A percentile compares a stretch with the other conserved stretches of the same genome.
Conservation (phyloP, 441 rosid species). For the Geranium incanum region DNA sequence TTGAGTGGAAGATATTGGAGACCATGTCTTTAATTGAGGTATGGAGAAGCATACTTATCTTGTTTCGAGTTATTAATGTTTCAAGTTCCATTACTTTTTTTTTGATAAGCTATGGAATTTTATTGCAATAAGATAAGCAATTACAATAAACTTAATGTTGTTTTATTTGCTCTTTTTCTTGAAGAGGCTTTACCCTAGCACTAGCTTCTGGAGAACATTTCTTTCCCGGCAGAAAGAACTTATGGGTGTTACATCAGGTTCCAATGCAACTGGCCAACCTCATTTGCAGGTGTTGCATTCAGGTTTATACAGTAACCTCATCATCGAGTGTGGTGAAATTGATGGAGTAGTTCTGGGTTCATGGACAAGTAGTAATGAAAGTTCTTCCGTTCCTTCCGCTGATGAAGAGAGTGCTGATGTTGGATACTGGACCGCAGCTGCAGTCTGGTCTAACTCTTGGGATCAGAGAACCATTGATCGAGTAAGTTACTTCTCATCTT, state of each 20-base stretch:
- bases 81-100: slow-evolving; percentile 10
- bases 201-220: slow-evolving; percentile 84
- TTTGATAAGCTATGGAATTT: too few relatives aligned
- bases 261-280: slow-evolving; percentile 36
- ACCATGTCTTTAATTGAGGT: slow-evolving; percentile 84
- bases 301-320: slow-evolving; percentile 32
- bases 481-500: slow-evolving; percentile 40
- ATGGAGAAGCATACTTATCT: slow-evolving; percentile 18
- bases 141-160: slow-evolving; percentile 12
- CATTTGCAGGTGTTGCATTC: slow-evolving; percentile 48
- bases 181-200: slow-evolving; percentile 97
- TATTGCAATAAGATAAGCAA: too few relatives aligned
- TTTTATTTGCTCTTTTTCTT: slow-evolving; percentile 27
- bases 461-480: slow-evolving; percentile 92
- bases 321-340: slow-evolving; percentile 83
- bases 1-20: slow-evolving; percentile 76
- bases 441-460: slow-evolving; percentile 89
- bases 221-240: slow-evolving; percentile 47
- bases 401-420: slow-evolving; percentile 57
- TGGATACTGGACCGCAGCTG: slow-evolving; percentile 98
- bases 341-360: slow-evolving; percentile 94
- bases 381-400: slow-evolving; percentile 36
- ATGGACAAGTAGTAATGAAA: slow-evolving; percentile 65
- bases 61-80: slow-evolving; percentile 17
- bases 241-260: slow-evolving; percentile 29